Evolutionary conservation across 2,329 filamentous ascomycete species (phyloP).

Genomic region (Scedosporium dehoogii): DNA sequence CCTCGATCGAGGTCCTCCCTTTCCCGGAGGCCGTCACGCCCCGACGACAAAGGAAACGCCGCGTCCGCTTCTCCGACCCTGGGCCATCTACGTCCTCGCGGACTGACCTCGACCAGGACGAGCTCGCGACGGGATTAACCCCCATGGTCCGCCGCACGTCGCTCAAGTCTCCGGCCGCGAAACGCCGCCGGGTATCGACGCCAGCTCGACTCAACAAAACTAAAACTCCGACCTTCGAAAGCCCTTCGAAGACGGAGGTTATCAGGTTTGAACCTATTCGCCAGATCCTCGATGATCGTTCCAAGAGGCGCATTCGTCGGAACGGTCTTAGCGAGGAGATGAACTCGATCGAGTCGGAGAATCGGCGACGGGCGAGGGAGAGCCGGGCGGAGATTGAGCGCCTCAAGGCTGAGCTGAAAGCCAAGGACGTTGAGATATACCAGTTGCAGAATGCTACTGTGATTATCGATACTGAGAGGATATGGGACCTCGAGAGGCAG

Average conservation of each 20-base stretch:
- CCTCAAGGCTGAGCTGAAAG: constrained; percentile 37
- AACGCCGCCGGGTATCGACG: constrained; percentile 35
- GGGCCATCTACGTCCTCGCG: constrained; percentile 20
- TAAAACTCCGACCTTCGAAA: not conserved
- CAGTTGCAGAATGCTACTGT: constrained; percentile 40
- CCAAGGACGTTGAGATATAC: constrained; percentile 42
- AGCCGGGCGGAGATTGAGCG: constrained; percentile 36
- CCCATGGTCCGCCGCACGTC: constrained; percentile 46
- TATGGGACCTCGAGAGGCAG: constrained; percentile 31
- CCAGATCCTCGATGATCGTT: constrained; percentile 45
- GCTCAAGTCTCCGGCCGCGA: constrained; percentile 24
- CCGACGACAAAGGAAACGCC: constrained; percentile 28
- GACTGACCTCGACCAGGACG: not conserved
- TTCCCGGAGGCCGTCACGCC: constrained; percentile 16
- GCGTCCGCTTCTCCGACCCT: constrained; percentile 50
- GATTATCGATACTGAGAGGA: constrained; percentile 34
- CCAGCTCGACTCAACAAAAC: constrained; percentile 16
- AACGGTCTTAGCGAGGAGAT: constrained; percentile 50
- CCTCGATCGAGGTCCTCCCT: not conserved
- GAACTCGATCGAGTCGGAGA: constrained; percentile 39
- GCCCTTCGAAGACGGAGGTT: constrained; percentile 15
- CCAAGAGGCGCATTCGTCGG: constrained; percentile 46
- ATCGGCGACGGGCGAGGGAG: constrained; percentile 26
- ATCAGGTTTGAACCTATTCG: constrained; percentile 39
- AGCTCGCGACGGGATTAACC: constrained; percentile 42